These are phyloP conservation scores for Phytophthora podocarpi DNA, from an alignment of 352 stramenopile genomes.

Conservation along the genomic window DNA sequence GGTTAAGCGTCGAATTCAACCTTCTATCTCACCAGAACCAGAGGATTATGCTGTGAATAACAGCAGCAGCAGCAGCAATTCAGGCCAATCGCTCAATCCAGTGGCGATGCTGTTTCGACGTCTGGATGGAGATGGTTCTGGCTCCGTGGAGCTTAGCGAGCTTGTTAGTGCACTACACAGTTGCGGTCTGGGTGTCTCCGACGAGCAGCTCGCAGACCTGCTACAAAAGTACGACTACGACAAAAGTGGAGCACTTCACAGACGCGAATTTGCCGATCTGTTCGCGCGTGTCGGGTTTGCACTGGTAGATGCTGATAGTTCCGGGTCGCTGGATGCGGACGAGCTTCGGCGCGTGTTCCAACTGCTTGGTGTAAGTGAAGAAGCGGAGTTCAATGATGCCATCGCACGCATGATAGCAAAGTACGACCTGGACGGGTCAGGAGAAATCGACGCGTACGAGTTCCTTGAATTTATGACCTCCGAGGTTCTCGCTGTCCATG, in stretches of 20 bases:
- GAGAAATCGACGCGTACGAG: constrained; percentile 73
- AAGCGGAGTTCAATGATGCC: constrained; percentile 43
- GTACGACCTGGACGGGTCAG: constrained; percentile 75
- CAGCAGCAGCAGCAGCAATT: neutral
- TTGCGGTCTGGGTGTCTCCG: constrained; percentile 44
- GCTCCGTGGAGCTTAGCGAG: constrained; percentile 49
- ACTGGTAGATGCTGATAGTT: constrained; percentile 66
- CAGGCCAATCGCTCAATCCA: constrained; percentile 12
- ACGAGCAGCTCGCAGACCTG: constrained; percentile 35
- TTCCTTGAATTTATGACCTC: constrained; percentile 81
- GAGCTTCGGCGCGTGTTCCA: constrained; percentile 61
- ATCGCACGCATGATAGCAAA: constrained; percentile 49
- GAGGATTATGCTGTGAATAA: neutral
- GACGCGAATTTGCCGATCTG: constrained; percentile 59
- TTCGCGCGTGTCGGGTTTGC: constrained; percentile 63
- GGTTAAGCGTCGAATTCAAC: constrained; percentile 14
- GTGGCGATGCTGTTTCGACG: constrained; percentile 48
- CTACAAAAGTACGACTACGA: constrained; percentile 67
- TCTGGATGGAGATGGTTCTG: constrained; percentile 56
- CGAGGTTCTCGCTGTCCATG: constrained; percentile 36
- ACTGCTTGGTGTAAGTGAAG: constrained; percentile 52
- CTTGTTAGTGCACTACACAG: constrained; percentile 36
- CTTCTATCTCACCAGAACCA: neutral
- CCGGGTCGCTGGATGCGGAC: constrained; percentile 47
- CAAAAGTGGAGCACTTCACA: constrained; percentile 43